Evolutionary conservation across 495 filamentous ascomycete genomes (phyloP).

Genomic region (Letharia columbiana): DNA sequence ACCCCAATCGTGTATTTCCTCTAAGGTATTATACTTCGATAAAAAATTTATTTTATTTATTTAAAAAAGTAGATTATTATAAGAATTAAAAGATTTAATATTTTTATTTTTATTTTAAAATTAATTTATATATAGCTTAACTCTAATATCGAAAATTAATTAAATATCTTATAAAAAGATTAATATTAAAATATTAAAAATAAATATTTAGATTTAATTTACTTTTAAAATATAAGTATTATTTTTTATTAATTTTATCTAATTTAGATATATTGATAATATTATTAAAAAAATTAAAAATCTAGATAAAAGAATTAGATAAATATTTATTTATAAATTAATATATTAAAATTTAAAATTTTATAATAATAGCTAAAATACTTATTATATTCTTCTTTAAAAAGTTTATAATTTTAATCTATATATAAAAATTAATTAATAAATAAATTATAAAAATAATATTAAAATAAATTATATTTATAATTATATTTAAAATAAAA

Average conservation of each 20-base stretch:
- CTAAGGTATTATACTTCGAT: too few species aligned
- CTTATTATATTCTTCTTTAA: too few species aligned
- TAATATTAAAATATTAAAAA: too few species aligned
- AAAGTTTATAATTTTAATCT: neutral
- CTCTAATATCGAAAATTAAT: too few species aligned
- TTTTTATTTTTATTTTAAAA: too few species aligned
- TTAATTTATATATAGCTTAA: too few species aligned
- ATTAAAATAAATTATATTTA: neutral
- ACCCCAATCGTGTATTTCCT: too few species aligned
- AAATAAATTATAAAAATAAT: neutral
- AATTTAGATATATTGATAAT: neutral
- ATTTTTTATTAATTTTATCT: neutral
- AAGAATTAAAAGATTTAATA: too few species aligned
- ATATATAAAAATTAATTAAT: neutral
- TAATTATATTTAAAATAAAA: neutral
- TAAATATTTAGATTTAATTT: too few species aligned
- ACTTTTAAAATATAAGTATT: neutral
- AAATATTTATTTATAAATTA: neutral
- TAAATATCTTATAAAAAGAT: too few species aligned
- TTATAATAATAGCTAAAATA: neutral
- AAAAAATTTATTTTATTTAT: too few species aligned
- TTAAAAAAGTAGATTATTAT: too few species aligned
- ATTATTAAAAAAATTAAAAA: neutral
- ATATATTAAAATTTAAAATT: neutral
- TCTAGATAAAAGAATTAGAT: neutral